Percentiles rank a stretch among this genome's conserved stretches.
Evolutionary conservation across 306 rosid species (phyloP).

Genomic region (Psophocarpus tetragonolobus): DNA sequence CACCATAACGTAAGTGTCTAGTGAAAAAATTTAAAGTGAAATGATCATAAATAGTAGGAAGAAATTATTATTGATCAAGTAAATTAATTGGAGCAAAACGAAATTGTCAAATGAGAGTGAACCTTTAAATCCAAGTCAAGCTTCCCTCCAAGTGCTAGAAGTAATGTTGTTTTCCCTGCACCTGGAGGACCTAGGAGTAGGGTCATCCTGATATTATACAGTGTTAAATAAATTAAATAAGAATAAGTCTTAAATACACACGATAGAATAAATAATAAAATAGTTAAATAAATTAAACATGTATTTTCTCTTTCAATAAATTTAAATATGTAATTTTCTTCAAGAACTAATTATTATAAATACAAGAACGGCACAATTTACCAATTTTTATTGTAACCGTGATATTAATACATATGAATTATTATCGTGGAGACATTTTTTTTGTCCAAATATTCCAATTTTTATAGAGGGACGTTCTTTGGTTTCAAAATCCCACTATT

Average conservation of each 20-base stretch:
- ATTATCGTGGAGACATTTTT: too few relatives aligned
- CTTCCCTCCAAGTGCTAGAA: constrained; percentile 69
- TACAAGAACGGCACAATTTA: not conserved
- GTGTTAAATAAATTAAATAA: not conserved
- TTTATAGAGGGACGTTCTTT: too few relatives aligned
- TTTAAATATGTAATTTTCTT: not conserved
- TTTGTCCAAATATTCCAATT: too few relatives aligned
- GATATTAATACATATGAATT: too few relatives aligned
- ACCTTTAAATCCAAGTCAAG: constrained; percentile 63
- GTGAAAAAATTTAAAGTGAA: not conserved
- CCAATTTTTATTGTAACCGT: too few relatives aligned
- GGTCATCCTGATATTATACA: constrained; percentile 51
- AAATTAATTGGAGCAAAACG: not conserved
- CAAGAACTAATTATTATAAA: not conserved
- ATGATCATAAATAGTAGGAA: not conserved
- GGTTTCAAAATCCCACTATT: too few relatives aligned
- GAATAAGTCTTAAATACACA: not conserved
- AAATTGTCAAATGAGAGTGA: not conserved
- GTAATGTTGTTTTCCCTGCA: constrained; percentile 73
- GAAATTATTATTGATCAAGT: not conserved
- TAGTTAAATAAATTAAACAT: too few relatives aligned
- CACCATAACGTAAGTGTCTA: not conserved
- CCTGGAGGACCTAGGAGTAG: constrained; percentile 79
- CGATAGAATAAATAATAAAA: not conserved
- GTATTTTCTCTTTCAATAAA: not conserved